Evolutionary conservation across 306 rosid species (phyloP).

Genomic region (Astragalus membranaceus): DNA sequence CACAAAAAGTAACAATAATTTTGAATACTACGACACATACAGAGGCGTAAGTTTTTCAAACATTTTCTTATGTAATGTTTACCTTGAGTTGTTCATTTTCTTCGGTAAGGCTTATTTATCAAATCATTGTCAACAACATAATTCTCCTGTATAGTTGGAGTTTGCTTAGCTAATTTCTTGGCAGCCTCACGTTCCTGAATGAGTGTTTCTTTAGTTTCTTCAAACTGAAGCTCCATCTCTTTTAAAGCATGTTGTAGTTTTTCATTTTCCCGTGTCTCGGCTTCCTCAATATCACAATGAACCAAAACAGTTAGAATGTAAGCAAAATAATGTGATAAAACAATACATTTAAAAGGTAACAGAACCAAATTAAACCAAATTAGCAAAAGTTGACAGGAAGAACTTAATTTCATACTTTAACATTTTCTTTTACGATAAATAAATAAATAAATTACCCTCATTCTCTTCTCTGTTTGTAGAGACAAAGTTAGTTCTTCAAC

Average conservation of each 20-base stretch:
- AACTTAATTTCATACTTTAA: neutral
- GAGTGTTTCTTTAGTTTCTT: slow-evolving; percentile 39
- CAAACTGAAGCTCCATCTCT: slow-evolving; percentile 32
- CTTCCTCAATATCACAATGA: slow-evolving; percentile 55
- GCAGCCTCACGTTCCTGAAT: slow-evolving; percentile 53
- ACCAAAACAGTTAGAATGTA: slow-evolving; percentile 21
- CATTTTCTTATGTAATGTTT: neutral
- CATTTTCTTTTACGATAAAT: slow-evolving; percentile 4
- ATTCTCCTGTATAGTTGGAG: slow-evolving; percentile 32
- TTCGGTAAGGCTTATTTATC: slow-evolving; percentile 17
- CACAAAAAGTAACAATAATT: neutral
- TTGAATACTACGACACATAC: neutral
- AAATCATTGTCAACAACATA: slow-evolving; percentile 21
- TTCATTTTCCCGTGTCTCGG: slow-evolving; percentile 59
- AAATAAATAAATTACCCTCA: slow-evolving; percentile 52
- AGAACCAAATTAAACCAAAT: neutral
- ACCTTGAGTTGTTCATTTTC: slow-evolving; percentile 35
- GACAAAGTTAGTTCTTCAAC: slow-evolving; percentile 70
- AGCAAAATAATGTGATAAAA: neutral
- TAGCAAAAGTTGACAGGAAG: neutral
- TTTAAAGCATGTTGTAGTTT: slow-evolving; percentile 60
- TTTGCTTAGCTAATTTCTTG: slow-evolving; percentile 30
- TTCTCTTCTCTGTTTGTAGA: slow-evolving; percentile 61
- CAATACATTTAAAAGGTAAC: neutral
- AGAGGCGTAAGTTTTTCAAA: neutral